These are phyloP conservation scores for Mortierella sp. DNA, from an alignment of 371 early-diverging fungal genomes.

Conservation along the genomic window DNA sequence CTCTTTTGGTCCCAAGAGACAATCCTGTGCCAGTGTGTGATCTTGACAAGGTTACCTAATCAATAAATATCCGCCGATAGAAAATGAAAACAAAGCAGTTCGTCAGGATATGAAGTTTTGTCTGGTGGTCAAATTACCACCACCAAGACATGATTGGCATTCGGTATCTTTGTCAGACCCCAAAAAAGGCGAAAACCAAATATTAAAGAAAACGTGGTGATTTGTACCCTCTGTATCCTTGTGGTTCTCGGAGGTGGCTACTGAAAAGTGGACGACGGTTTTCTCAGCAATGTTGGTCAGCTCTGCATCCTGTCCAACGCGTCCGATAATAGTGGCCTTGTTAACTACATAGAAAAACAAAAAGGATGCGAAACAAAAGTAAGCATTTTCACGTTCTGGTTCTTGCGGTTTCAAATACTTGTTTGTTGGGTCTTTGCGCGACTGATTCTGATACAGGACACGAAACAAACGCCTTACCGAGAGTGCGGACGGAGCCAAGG, in stretches of 20 bases:
- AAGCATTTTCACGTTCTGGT: not conserved
- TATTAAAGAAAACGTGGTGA: not conserved
- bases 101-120: not conserved
- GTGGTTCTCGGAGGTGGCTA: constrained; percentile 71
- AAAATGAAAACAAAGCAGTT: constrained; percentile 5
- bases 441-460: not conserved
- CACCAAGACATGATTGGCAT: not conserved
- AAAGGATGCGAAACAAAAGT: not conserved
- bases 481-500: constrained; percentile 45
- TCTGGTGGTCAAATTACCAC: not conserved
- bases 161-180: not conserved
- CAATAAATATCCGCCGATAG: not conserved
- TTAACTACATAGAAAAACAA: constrained; percentile 58
- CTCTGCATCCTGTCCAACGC: constrained; percentile 68
- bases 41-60: constrained; percentile 69
- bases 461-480: constrained; percentile 20
- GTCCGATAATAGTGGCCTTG: constrained; percentile 71
- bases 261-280: constrained; percentile 68
- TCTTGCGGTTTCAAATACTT: not conserved
- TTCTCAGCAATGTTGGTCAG: constrained; percentile 58
- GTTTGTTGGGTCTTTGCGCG: not conserved
- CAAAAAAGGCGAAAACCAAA: not conserved
- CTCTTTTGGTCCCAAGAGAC: constrained; percentile 62
- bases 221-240: constrained; percentile 68
- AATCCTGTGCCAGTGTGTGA: constrained; percentile 76